Base-by-base conservation (phyloP, 176 grass and related monocot genomes). In the Typha latifolia region DNA sequence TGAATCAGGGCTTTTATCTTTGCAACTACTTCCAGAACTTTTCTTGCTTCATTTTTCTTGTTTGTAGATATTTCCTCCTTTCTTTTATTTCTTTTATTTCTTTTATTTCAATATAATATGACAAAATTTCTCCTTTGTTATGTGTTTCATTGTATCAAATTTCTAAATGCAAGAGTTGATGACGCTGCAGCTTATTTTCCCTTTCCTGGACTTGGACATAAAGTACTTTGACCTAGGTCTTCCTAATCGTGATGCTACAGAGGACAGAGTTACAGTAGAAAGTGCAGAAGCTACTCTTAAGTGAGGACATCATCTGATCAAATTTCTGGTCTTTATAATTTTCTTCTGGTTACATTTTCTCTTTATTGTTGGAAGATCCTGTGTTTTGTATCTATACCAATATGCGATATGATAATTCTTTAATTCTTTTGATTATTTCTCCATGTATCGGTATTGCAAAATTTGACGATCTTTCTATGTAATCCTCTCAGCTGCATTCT, bases 181-280 rank as follows among this genome's bases (percentile, higher is more conserved):
- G 68, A 47, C 2, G 71, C 24, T 88, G 77, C 82, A 96, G 92
- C 92, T 96, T 74, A 88, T 96, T 71, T 81, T 86, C 69, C 92
- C 92, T 23, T 96, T 91, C 82, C 14, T 96, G 71, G 85, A 96
- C 22, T 83, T 96, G 85, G 88, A 96, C 24, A 89, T 91, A 78
- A 96, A 96, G 50, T 96, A 96, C 69, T 96, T 84, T 79, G 92
- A 96, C 77, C 81, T 96, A 21, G 89, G 85, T 48, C 79, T 96
- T 70, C 85, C 74, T 61, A 62, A 86, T 29, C 92, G 85, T 74
- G 92, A 96, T 34, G 82, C 80, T 48, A 91, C 84, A 37, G 67
- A 82, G 65, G 87, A 90, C 69, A 79, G 68, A 71, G 87, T 90
- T 66, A 90, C 83, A 65, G 67, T 81, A 83, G 83, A 86, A 63